These are phyloP conservation scores for Endoconidiophora laricicola DNA, from an alignment of 2,329 filamentous ascomycete genomes.

Conservation along the genomic window DNA sequence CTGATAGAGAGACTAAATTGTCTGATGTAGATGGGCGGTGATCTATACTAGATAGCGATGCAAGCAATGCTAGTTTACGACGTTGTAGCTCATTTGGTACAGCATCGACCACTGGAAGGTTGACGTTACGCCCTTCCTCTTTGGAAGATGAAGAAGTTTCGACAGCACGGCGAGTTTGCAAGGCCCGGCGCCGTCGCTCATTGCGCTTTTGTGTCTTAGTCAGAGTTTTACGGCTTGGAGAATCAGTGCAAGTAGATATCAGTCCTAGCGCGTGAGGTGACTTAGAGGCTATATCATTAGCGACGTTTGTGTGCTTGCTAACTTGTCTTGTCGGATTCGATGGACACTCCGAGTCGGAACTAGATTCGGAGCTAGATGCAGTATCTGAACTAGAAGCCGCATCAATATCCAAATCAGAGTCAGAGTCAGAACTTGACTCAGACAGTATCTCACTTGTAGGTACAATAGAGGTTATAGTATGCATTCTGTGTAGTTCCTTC, in stretches of 20 bases:
- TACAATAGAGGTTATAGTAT: not conserved
- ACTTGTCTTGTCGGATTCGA: not conserved
- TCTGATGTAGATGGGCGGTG: too few relatives aligned
- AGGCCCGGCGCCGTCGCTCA: constrained; percentile 3
- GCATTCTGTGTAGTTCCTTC: not conserved
- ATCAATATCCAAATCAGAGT: not conserved
- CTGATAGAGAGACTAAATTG: too few relatives aligned
- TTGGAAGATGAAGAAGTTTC: too few relatives aligned
- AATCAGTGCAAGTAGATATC: too few relatives aligned
- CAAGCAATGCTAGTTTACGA: constrained; percentile 4
- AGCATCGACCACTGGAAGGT: too few relatives aligned
- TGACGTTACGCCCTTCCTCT: too few relatives aligned
- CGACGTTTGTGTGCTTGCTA: too few relatives aligned
- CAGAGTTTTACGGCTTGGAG: not conserved
- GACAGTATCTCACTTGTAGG: not conserved
- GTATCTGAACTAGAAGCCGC: not conserved
- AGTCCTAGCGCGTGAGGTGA: too few relatives aligned
- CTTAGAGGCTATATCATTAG: not conserved
- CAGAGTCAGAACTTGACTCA: constrained; percentile 10
- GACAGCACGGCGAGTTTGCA: not conserved
- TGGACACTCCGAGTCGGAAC: not conserved
- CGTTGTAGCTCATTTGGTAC: not conserved
- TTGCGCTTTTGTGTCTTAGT: constrained; percentile 12
- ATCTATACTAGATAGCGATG: constrained; percentile 28
- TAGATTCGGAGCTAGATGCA: not conserved